phyloP scores from a whole-genome alignment of 1,284 basidiomycete species.

The Erythrobasidium hasegawianum region DNA sequence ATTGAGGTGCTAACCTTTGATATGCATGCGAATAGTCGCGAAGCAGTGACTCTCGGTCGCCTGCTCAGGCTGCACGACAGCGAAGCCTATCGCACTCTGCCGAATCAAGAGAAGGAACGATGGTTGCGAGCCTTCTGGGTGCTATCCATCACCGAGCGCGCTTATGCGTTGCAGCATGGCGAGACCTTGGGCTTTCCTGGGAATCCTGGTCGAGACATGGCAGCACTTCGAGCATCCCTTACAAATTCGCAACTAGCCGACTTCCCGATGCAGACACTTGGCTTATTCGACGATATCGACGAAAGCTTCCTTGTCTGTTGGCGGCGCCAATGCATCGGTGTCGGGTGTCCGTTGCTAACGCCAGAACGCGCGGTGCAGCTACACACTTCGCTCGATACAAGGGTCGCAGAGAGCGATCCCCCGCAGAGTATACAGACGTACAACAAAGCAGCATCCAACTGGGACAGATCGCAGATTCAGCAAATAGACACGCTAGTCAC shows the following conservation, averaged over 20 bases:
- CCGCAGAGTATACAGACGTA: not conserved
- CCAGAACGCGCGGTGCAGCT: not conserved
- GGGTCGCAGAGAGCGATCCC: not conserved
- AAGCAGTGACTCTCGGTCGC: slow-evolving; percentile 45
- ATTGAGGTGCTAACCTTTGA: too few relatives aligned
- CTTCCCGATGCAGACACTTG: slow-evolving; percentile 14
- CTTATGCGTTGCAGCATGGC: slow-evolving; percentile 28
- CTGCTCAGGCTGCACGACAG: slow-evolving; percentile 45
- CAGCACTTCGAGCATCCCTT: not conserved
- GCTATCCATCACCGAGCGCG: slow-evolving; percentile 45
- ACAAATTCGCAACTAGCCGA: slow-evolving; percentile 5
- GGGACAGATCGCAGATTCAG: slow-evolving; percentile 6
- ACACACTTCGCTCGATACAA: not conserved
- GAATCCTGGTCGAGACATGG: slow-evolving; percentile 12
- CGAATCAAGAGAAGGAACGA: slow-evolving; percentile 45
- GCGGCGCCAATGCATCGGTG: slow-evolving; percentile 12
- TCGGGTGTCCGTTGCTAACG: not conserved
- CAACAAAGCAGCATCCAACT: not conserved
- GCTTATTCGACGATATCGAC: slow-evolving; percentile 21
- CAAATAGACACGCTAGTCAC: slow-evolving; percentile 6
- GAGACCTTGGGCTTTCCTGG: slow-evolving; percentile 16
- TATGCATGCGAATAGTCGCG: too few relatives aligned
- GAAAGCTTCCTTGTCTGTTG: slow-evolving; percentile 27
- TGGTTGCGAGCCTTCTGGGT: slow-evolving; percentile 45
- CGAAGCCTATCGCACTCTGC: slow-evolving; percentile 43